Base-by-base conservation (phyloP, 2,329 filamentous ascomycete genomes). In the Fusarium sp. region DNA sequence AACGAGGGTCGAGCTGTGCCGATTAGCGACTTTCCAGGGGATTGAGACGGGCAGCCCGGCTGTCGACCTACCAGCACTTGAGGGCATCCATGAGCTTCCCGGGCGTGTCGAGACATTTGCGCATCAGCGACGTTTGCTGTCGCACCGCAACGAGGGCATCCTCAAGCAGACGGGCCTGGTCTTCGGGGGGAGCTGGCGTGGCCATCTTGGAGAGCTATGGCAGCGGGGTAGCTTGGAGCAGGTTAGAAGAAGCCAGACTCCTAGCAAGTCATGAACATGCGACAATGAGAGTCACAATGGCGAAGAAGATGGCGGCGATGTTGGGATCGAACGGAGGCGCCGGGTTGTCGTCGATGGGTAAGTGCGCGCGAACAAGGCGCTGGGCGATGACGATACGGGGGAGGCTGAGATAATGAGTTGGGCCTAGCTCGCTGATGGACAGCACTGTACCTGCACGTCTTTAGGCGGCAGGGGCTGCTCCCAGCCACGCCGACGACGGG, bases 61-160 rank as follows among this genome's bases (percentile, higher is more conserved):
- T 38, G 42, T 58, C 53, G 63, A 87, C 93, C 79, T 90, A 98
- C 96, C 95, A 98, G 93, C 96, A 98, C 87, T 99, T 99, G 80
- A 99, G 90, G 79, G 96, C 96, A 87, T 99, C 96, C 96, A 99
- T 99, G 75, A 99, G 92, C 89, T 99, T 99, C 74, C 96, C 96
- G 8, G 96, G 95, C 11, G 94, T 97, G 82, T 99, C 97, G 70
- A 99, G 89, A 80, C 95, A 98, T 87, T 97, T 96, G 86, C 96
- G 95, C 96, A 99, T 99, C 82, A 98, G 89, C 80, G 92, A 91
- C 68, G 96, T 96, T 90, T 99, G 97, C 86, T 98, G 96, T 85
- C 96, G 94, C 84, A 99, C 97, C 61, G 98, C 96, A 71, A 93
- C 91, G 84, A 98, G 87, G 80, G 97, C 96, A 92, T 99, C 96